Evolutionary conservation across 164 flowering plant species (phyloP), one percentile per base, ranked within the genome.

Genomic region (Annona squamosa): DNA sequence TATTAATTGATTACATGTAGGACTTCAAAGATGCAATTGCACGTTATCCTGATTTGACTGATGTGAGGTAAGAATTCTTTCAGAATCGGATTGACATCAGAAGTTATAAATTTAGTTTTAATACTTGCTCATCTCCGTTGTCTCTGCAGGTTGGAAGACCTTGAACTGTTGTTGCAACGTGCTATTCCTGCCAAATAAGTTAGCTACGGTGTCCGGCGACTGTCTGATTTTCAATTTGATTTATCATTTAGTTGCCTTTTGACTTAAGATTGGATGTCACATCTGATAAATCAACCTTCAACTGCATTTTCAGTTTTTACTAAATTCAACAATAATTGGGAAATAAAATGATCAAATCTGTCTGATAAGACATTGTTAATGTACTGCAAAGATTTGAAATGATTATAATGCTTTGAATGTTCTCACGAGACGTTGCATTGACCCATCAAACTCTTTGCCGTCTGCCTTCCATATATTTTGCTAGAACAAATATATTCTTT

Each of bases 21-120:
- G 97, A 93, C 78, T 95, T 95, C 75, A 82, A 77, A 69, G 97
- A 90, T 56, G 99, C 99, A 59, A 83, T 89, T 72, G 94, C 94
- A 72, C 65, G 81, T 48, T 95, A 88, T 75, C 92, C 98, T 48
- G 95, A 95, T 77, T 81, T 95, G 85, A 83, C 87, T 76, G 79
- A 82, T 72, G 86, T 93, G 59, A 86, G 89, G 99, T 95, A 86
- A 71, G 16, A 13, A 56, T 64, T 72, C 46, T 18, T 67, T 26
- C 43, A 1, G 5, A 69, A 18, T 48, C 9, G 12, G 56, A 16
- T 48, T 3, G 68, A 42, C 42, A 26, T 69, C 4, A 63, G 12
- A 10, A 41, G 4, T 65, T 48, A 5, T 68, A 41, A 2, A 26
- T 46, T 16, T 17, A 13, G 52, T 42, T 43, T 7, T 9, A 57